A percentile compares a stretch with the other conserved stretches of the same genome.
phyloP scores from a whole-genome alignment of 2,329 filamentous ascomycete genomes.

The Penicillium crustosum region DNA sequence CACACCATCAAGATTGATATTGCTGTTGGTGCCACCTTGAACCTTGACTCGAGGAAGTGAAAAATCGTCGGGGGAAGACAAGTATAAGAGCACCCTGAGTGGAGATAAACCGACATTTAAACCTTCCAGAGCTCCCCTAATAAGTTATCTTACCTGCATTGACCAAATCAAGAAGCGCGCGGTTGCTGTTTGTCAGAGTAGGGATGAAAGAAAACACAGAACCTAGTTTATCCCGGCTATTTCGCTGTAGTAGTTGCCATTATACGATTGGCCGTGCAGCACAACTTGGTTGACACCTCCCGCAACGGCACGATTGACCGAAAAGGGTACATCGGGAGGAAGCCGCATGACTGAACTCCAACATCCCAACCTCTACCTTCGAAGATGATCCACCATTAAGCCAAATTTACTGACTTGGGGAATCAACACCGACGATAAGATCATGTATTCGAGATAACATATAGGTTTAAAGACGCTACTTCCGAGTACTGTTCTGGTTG shows the following conservation, averaged over 20 bases:
- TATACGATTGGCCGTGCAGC: constrained; percentile 48
- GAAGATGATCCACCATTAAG: constrained; percentile 42
- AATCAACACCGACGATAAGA: neutral
- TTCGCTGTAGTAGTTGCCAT: constrained; percentile 46
- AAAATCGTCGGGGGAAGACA: constrained; percentile 51
- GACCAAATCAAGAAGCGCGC: constrained; percentile 13
- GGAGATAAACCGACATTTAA: neutral
- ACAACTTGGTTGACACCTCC: constrained; percentile 48
- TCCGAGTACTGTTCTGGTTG: constrained; percentile 1
- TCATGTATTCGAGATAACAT: too few relatives aligned
- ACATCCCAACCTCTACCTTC: constrained; percentile 36
- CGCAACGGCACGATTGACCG: constrained; percentile 42
- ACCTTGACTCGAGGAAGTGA: constrained; percentile 41
- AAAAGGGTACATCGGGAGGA: constrained; percentile 32
- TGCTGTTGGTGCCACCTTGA: constrained; percentile 22
- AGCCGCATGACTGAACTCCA: constrained; percentile 24
- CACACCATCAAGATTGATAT: constrained; percentile 16
- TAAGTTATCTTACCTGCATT: constrained; percentile 11
- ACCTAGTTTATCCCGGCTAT: constrained; percentile 51
- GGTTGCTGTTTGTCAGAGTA: constrained; percentile 19
- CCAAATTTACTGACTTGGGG: constrained; percentile 40
- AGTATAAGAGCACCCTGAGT: constrained; percentile 43
- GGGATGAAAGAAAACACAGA: constrained; percentile 40
- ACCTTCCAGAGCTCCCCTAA: neutral
- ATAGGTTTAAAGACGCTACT: neutral